A percentile compares a stretch with the other conserved stretches of the same genome.
phyloP scores from a whole-genome alignment of 768 basidiomycete genomes.

The Naganishia randhawae region DNA sequence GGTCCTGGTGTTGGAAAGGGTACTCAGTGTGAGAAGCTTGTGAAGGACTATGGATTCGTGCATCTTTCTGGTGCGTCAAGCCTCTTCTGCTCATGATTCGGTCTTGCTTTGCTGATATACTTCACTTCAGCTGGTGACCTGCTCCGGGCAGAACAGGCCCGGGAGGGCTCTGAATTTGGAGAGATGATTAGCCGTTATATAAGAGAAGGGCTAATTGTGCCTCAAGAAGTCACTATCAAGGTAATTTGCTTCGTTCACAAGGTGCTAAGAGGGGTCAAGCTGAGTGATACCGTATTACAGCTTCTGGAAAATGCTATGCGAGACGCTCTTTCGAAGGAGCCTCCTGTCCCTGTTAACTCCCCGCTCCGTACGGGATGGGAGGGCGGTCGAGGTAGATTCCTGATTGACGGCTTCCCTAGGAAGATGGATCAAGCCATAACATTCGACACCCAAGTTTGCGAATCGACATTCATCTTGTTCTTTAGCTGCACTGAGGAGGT shows the following conservation, averaged over 20 bases:
- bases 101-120: background rate
- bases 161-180: conserved; percentile 77
- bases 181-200: conserved; percentile 82
- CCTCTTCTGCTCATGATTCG: background rate
- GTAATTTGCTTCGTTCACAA: conserved; percentile 32
- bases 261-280: background rate
- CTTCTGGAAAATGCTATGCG: conserved; percentile 89
- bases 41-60: conserved; percentile 77
- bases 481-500: conserved; percentile 82
- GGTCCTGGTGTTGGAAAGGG: conserved; percentile 98
- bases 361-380: conserved; percentile 55
- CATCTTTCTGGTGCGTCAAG: conserved; percentile 77
- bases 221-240: conserved; percentile 90
- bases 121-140: conserved; percentile 79
- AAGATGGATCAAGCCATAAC: conserved; percentile 96
- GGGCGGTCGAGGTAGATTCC: conserved; percentile 73
- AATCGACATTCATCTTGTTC: conserved; percentile 74
- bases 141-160: conserved; percentile 84
- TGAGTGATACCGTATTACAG: conserved; percentile 42
- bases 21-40: conserved; percentile 83
- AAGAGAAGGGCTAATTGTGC: conserved; percentile 86
- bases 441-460: conserved; percentile 83
- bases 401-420: conserved; percentile 94
- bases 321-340: conserved; percentile 55
- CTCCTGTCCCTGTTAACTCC: conserved; percentile 28